Percentiles rank a stretch among this genome's conserved stretches.
phyloP scores from a whole-genome alignment of 495 filamentous ascomycete genomes.

The Hypoxylon subgilvum region DNA sequence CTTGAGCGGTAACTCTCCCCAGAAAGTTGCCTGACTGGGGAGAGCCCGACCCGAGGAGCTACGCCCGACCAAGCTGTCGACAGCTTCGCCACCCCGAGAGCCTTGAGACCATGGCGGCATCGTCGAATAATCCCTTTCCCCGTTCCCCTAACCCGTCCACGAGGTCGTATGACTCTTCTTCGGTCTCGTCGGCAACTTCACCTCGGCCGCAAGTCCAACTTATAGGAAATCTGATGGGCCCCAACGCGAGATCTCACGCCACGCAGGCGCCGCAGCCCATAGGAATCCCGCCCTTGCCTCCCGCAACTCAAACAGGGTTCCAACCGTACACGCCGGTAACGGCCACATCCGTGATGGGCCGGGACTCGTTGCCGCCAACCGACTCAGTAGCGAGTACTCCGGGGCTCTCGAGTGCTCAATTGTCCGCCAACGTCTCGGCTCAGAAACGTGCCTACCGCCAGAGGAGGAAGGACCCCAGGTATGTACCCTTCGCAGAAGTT shows the following conservation, averaged over 20 bases:
- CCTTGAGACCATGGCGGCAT: slow-evolving; percentile 57
- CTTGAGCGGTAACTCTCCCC: slow-evolving; percentile 51
- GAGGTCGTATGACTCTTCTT: slow-evolving; percentile 61
- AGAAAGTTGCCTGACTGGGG: slow-evolving; percentile 48
- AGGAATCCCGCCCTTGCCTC: slow-evolving; percentile 50
- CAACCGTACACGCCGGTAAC: slow-evolving; percentile 56
- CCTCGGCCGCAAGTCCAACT: slow-evolving; percentile 54
- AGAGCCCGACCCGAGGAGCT: slow-evolving; percentile 44
- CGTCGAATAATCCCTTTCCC: slow-evolving; percentile 58
- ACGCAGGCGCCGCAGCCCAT: slow-evolving; percentile 50
- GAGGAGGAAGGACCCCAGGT: slow-evolving; percentile 82
- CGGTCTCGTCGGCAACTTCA: slow-evolving; percentile 62
- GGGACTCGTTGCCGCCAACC: slow-evolving; percentile 59
- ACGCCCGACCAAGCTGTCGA: slow-evolving; percentile 43
- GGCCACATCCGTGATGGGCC: slow-evolving; percentile 56
- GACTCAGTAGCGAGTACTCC: slow-evolving; percentile 60
- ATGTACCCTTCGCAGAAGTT: slow-evolving; percentile 16
- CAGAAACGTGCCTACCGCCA: slow-evolving; percentile 96
- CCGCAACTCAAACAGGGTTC: slow-evolving; percentile 47
- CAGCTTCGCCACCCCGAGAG: slow-evolving; percentile 33
- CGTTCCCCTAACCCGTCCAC: slow-evolving; percentile 61
- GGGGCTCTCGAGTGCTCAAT: slow-evolving; percentile 50
- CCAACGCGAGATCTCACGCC: slow-evolving; percentile 45
- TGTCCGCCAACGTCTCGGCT: slow-evolving; percentile 56
- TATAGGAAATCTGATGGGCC: slow-evolving; percentile 54